A percentile compares a stretch with the other conserved stretches of the same genome.
Evolutionary conservation across 768 basidiomycete genomes (phyloP).

Genomic region (Sarcodon aspratus): DNA sequence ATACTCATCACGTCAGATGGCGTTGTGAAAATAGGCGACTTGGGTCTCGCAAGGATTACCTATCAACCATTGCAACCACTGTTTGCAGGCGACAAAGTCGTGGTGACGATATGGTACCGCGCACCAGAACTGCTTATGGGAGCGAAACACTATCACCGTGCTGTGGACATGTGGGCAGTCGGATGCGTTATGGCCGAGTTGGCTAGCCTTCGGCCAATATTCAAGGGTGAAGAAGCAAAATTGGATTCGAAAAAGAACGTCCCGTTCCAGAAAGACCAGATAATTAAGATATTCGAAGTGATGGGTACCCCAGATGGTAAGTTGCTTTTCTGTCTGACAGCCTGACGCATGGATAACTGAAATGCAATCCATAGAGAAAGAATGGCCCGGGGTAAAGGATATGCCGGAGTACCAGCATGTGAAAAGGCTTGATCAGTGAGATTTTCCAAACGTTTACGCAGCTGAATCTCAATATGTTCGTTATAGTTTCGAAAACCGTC

Average conservation of each 20-base stretch:
- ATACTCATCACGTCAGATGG: constrained; percentile 88
- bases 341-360: background rate
- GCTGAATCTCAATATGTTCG: background rate
- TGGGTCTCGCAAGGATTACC: constrained; percentile 86
- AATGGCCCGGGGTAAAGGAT: constrained; percentile 78
- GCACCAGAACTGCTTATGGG: constrained; percentile 94
- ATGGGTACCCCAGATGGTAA: constrained; percentile 80
- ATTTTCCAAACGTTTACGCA: constrained; percentile 5
- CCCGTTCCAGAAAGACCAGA: constrained; percentile 93
- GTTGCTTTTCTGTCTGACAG: constrained; percentile 11
- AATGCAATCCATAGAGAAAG: constrained; percentile 40
- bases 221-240: constrained; percentile 99
- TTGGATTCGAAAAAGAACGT: constrained; percentile 94
- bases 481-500: constrained; percentile 44
- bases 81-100: constrained; percentile 93
- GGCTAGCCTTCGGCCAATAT: constrained; percentile 87
- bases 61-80: constrained; percentile 87
- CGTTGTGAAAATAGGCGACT: constrained; percentile 95
- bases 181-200: constrained; percentile 97
- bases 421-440: constrained; percentile 66
- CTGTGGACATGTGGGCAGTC: constrained; percentile 95
- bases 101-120: constrained; percentile 99
- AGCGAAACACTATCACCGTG: constrained; percentile 95
- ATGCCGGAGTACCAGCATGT: constrained; percentile 87
- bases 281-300: constrained; percentile 93